Percentiles rank a stretch among this genome's conserved stretches.
These are phyloP conservation scores for Wickerhamomyces hampshirensis DNA, from an alignment of 805 yeast species.

Conservation along the genomic window DNA sequence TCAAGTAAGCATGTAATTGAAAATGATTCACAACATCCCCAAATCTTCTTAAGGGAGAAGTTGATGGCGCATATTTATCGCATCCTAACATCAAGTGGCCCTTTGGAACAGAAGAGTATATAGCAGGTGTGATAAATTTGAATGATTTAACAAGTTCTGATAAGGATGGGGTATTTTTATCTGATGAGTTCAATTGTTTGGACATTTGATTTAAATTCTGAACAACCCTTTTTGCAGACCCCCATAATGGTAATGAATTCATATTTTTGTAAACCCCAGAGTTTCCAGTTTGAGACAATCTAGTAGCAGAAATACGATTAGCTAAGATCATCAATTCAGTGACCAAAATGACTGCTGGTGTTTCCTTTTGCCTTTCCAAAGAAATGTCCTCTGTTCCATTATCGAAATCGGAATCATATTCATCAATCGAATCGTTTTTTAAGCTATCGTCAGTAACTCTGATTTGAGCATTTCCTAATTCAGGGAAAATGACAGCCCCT, in stretches of 20 bases:
- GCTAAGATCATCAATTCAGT: constrained; percentile 83
- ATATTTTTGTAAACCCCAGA: constrained; percentile 46
- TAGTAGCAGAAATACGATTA: constrained; percentile 54
- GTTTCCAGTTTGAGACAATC: constrained; percentile 37
- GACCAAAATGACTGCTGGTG: constrained; percentile 60
- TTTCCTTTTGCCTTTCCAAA: constrained; percentile 23
- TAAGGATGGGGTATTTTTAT: constrained; percentile 9
- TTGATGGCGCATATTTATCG: constrained; percentile 60
- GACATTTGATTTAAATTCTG: constrained; percentile 21
- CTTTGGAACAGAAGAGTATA: constrained; percentile 38
- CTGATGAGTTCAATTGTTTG: constrained; percentile 1
- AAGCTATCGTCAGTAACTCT: constrained; percentile 8
- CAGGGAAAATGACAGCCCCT: constrained; percentile 39
- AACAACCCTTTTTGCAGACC: constrained; percentile 22
- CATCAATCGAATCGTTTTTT: constrained; percentile 1
- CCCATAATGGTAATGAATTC: constrained; percentile 17
- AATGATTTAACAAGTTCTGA: constrained; percentile 40
- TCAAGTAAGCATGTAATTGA: constrained; percentile 51
- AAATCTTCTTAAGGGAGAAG: constrained; percentile 85
- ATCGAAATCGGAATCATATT: constrained; percentile 5
- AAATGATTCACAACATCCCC: constrained; percentile 79
- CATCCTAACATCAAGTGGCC: constrained; percentile 65
- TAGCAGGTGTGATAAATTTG: constrained; percentile 49
- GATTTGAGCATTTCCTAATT: constrained; percentile 25
- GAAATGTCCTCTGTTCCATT: constrained; percentile 8